Conservation (phyloP, 2,329 filamentous ascomycete genomes). For the Aureobasidium sp. region DNA sequence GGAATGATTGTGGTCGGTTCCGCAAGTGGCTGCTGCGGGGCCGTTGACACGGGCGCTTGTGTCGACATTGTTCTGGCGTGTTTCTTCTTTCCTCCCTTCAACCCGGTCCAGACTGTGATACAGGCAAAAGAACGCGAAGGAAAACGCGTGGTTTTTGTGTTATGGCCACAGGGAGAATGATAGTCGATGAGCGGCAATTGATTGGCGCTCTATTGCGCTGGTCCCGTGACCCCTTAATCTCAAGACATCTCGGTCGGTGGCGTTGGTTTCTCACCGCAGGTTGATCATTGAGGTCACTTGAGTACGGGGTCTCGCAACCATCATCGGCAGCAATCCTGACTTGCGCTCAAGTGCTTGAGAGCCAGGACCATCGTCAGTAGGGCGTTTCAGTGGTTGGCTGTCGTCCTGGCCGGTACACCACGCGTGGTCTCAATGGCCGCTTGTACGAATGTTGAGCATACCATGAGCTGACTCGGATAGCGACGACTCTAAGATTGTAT, state of each 20-base stretch:
- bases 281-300: neutral
- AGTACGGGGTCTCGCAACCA: neutral
- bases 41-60: neutral
- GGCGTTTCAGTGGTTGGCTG: neutral
- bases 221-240: slow-evolving; percentile 11
- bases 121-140: neutral
- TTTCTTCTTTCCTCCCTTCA: neutral
- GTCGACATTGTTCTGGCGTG: neutral
- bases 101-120: neutral
- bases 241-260: slow-evolving; percentile 1
- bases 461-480: neutral
- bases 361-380: neutral
- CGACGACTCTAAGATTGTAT: neutral
- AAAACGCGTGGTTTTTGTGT: neutral
- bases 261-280: neutral
- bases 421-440: neutral
- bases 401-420: neutral
- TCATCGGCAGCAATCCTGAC: neutral
- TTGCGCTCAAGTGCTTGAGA: neutral
- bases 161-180: neutral
- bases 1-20: slow-evolving; percentile 16
- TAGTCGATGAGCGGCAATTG: neutral
- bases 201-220: neutral
- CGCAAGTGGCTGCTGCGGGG: slow-evolving; percentile 6
- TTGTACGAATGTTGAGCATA: neutral